Evolutionary conservation across 805 yeast species (phyloP).

Genomic region (Priceomyces castillae): DNA sequence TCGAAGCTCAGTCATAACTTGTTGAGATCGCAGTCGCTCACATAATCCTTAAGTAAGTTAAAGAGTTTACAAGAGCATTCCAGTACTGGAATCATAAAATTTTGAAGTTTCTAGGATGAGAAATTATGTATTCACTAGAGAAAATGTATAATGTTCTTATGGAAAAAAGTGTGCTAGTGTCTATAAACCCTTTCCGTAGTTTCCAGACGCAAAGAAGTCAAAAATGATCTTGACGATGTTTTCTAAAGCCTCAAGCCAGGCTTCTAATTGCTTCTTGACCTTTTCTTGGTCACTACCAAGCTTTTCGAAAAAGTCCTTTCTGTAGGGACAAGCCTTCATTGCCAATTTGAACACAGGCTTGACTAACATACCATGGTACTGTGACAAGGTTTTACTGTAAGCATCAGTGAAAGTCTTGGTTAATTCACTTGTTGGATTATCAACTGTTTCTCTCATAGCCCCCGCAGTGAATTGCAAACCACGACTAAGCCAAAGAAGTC

Average conservation of each 20-base stretch:
- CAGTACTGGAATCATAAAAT: too few species aligned
- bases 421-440: constrained; percentile 62
- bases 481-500: constrained; percentile 79
- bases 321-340: constrained; percentile 92
- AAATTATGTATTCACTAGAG: neutral
- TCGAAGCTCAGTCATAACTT: too few species aligned
- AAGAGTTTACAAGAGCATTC: too few species aligned
- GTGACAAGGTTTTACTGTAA: constrained; percentile 74
- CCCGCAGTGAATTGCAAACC: constrained; percentile 90
- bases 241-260: constrained; percentile 78
- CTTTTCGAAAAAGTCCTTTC: constrained; percentile 79
- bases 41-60: too few species aligned
- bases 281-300: constrained; percentile 72
- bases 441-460: constrained; percentile 79
- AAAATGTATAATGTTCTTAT: neutral
- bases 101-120: too few species aligned
- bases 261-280: constrained; percentile 61
- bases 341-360: constrained; percentile 90
- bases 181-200: constrained; percentile 85
- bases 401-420: constrained; percentile 78
- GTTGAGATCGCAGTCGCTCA: too few species aligned
- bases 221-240: constrained; percentile 67
- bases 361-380: constrained; percentile 77
- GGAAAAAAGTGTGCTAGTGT: neutral
- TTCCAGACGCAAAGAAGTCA: constrained; percentile 73